Evolutionary conservation across 306 rosid genomes (phyloP).

Genomic region (Calophaca sinica): DNA sequence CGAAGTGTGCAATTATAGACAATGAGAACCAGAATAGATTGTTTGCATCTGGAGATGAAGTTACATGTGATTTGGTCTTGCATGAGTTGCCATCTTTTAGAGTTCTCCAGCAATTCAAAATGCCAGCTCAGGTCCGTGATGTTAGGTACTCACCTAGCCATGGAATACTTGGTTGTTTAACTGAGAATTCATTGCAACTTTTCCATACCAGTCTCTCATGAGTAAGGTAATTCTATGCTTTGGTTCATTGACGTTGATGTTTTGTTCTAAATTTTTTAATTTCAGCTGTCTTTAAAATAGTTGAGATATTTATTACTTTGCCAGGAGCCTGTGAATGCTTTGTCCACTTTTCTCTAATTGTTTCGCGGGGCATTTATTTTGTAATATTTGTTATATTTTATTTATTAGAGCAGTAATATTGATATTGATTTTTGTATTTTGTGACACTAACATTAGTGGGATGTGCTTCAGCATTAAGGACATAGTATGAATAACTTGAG

Average conservation of each 20-base stretch:
- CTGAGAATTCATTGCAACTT: slow-evolving; percentile 68
- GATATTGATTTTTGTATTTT: slow-evolving; percentile 8
- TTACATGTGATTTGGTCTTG: slow-evolving; percentile 60
- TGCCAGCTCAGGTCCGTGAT: slow-evolving; percentile 65
- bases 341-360: neutral
- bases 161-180: slow-evolving; percentile 72
- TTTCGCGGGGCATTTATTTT: neutral
- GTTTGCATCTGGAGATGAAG: slow-evolving; percentile 77
- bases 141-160: slow-evolving; percentile 64
- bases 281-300: slow-evolving; percentile 11
- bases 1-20: slow-evolving; percentile 68
- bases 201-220: slow-evolving; percentile 53
- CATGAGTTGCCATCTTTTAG: slow-evolving; percentile 83
- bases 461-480: neutral
- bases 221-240: slow-evolving; percentile 43
- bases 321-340: neutral
- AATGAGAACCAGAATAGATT: slow-evolving; percentile 46
- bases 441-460: neutral
- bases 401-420: neutral
- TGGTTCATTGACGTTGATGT: neutral
- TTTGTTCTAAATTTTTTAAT: slow-evolving; percentile 10
- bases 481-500: neutral
- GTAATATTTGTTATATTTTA: neutral
- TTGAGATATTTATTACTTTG: slow-evolving; percentile 20
- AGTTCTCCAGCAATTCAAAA: slow-evolving; percentile 60